Base-by-base conservation (phyloP, 2,329 filamentous ascomycete genomes). In the Fusarium transvaalense region DNA sequence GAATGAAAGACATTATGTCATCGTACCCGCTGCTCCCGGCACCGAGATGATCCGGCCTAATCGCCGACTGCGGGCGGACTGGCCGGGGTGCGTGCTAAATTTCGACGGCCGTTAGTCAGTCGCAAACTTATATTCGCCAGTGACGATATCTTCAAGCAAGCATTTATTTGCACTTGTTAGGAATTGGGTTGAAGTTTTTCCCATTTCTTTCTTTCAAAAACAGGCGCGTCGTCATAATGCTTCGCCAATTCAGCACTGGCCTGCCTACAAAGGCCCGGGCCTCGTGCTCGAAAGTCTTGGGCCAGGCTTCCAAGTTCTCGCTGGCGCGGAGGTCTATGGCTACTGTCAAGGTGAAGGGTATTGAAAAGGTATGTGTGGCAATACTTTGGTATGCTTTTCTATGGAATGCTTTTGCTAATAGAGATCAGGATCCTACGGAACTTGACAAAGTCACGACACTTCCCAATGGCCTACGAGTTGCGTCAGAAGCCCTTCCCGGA, bases 401-500 rank as follows among this genome's bases (percentile, higher is more conserved):
- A 10, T 19, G 2, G 2, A 10, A 10, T 27, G 1, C 1, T 19
- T 0, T 29, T 15, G 13, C 21, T 68, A n/a, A 68, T 29, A 9
- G 17, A 19, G 1, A n/a, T n/a, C 29, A 80, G 79, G 94, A 98
- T 77, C 93, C 93, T 15, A 90, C 90, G 48, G 93, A 97, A 69
- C 88, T 97, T 74, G 93, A 97, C 79, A 85, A 91, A 71, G 91
- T 98, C 75, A 97, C 94, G 10, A 94, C 91, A 2, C 88, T 99
- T 17, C 84, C 93, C 50, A 99, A 99, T 86, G 96, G 96, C 76
- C 83, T 99, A 70, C 92, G 95, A 60, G 93, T 99, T 61, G 96
- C 96, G 25, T 97, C 95, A 43, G 96, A 99, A 79, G 94, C 94
- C 58, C 86, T 98, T 13, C 94, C 95, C 2, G 96, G 96, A 41